Evolutionary conservation across 2,329 filamentous ascomycete genomes (phyloP), one percentile per base, ranked within the genome.

Genomic region (Chaetomium sp.): DNA sequence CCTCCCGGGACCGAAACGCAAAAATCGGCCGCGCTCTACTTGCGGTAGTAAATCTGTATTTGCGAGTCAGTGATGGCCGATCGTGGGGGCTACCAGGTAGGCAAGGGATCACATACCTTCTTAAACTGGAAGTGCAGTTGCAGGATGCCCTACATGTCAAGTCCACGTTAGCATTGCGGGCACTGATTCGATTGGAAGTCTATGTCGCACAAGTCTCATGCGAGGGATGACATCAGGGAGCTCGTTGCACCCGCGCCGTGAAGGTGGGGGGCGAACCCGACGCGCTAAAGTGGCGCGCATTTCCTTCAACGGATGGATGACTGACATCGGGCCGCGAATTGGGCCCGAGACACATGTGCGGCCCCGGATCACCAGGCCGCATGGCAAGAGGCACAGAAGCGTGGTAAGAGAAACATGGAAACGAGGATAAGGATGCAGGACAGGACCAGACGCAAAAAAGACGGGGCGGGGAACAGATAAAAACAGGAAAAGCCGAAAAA

Each of bases 71-170:
- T 27, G 19, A 27, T 27, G 19, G 19, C 19, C 19, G 19, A 27
- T 27, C 19, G 19, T 27, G 19, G 19, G 19, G 19, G 19, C 19
- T 27, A 27, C 19, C 19, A 27, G 19, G 19, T 27, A 27, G 19
- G 19, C 19, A 27, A 27, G 19, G 19, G 2, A 34, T 49, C 54
- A 63, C 72, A 68, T 72, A 95, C 91, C 84, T 96, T 95, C 73
- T 97, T 99, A 79, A 97, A 96, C 71, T 96, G 91, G 71, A 99
- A 99, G 70, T 97, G 92, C 56, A 99, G 81, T 74, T 96, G 91
- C 56, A 99, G 76, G 65, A 97, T 96, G 52, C 92, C 92, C 89
- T 95, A 68, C 19, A 27, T 27, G 34, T 62, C 36, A 53, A 48
- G 57, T 55, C 55, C 58, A 35, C 6, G 53, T 63, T 47, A 64